phyloP scores from a whole-genome alignment of 768 basidiomycete species.

The Rhizopogon vulgaris region DNA sequence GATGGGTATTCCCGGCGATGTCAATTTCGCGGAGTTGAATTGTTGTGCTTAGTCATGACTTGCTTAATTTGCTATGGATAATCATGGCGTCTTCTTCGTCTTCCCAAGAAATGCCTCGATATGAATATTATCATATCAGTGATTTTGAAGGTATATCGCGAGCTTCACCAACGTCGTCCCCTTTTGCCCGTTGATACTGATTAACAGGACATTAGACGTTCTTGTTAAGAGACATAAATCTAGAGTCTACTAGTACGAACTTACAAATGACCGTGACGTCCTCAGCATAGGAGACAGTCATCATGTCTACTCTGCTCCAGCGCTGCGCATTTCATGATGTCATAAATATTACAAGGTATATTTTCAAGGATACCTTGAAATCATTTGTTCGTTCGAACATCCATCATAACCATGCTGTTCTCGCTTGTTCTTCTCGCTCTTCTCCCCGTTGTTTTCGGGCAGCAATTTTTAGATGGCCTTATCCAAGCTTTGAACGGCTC shows the following conservation, averaged over 20 bases:
- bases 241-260: no score
- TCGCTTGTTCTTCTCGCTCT: constrained; percentile 14
- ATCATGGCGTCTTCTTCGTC: no score
- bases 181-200: no score
- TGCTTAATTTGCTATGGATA: neutral
- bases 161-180: no score
- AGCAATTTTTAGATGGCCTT: constrained; percentile 28
- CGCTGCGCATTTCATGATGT: constrained; percentile 24
- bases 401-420: constrained; percentile 16
- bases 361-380: neutral
- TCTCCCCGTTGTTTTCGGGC: constrained; percentile 23
- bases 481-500: constrained; percentile 30
- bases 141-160: no score
- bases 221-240: no score
- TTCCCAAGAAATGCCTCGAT: no score
- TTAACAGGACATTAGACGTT: no score
- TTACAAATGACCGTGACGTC: no score
- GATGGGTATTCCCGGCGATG: neutral
- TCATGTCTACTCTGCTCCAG: no score
- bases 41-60: neutral
- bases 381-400: neutral
- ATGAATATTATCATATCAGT: no score
- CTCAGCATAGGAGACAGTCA: no score
- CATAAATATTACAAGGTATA: constrained; percentile 8
- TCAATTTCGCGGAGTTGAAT: constrained; percentile 1